phyloP scores from a whole-genome alignment of 805 yeast species.

The Candida sonorensis region DNA sequence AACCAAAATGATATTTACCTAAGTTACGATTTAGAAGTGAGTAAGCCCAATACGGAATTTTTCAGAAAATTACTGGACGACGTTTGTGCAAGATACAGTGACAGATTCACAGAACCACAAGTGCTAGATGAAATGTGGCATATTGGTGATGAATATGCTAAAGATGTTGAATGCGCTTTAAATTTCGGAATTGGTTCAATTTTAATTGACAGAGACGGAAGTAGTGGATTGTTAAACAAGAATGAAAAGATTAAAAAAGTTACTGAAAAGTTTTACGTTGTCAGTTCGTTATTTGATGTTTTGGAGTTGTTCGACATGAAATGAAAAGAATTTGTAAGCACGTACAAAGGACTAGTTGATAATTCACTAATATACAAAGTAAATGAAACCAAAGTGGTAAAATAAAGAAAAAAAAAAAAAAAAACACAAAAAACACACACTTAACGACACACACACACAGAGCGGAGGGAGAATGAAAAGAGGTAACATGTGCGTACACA shows the following conservation, averaged over 20 bases:
- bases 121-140: slow-evolving; percentile 42
- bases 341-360: too few relatives aligned
- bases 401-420: too few relatives aligned
- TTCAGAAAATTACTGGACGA: too few relatives aligned
- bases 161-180: slow-evolving; percentile 48
- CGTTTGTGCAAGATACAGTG: too few relatives aligned
- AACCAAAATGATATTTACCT: slow-evolving; percentile 33
- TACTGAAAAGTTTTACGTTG: slow-evolving; percentile 13
- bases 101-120: background rate
- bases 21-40: slow-evolving; percentile 49
- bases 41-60: slow-evolving; percentile 47
- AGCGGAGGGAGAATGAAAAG: too few relatives aligned
- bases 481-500: too few relatives aligned
- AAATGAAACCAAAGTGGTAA: too few relatives aligned
- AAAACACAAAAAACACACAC: too few relatives aligned
- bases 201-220: slow-evolving; percentile 16
- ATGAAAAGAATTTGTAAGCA: too few relatives aligned
- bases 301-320: slow-evolving; percentile 6
- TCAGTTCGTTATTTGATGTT: slow-evolving; percentile 9
- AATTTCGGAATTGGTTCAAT: slow-evolving; percentile 59
- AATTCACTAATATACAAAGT: too few relatives aligned
- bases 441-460: too few relatives aligned
- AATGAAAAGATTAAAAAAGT: slow-evolving; percentile 7
- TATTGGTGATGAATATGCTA: slow-evolving; percentile 54
- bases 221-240: slow-evolving; percentile 7